phyloP scores from a whole-genome alignment of 345 rosid genomes.

The Excoecaria cochinchinensis region DNA sequence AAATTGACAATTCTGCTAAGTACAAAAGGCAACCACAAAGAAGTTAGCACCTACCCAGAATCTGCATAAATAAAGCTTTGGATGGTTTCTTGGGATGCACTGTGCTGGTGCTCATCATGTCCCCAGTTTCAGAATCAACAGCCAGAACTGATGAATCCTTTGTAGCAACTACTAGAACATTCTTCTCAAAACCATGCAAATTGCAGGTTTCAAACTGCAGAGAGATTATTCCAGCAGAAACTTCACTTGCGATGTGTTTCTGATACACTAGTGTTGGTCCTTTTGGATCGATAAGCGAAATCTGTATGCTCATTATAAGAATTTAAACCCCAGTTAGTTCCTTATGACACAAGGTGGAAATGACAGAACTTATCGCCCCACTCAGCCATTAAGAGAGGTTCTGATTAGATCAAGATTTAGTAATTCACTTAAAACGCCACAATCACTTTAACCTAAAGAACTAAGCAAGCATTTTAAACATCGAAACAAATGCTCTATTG shows the following conservation, averaged over 20 bases:
- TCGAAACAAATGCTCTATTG: background rate
- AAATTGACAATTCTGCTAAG: background rate
- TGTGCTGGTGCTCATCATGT: constrained; percentile 51
- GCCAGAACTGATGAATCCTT: constrained; percentile 79
- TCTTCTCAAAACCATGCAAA: constrained; percentile 80
- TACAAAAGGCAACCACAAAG: background rate
- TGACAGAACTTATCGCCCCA: background rate
- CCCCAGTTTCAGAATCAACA: constrained; percentile 68
- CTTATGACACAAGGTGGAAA: background rate
- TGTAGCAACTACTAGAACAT: constrained; percentile 65
- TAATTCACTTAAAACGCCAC: background rate
- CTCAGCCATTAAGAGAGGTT: background rate
- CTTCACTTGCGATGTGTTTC: constrained; percentile 64
- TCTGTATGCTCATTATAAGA: constrained; percentile 38
- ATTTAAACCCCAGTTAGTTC: background rate
- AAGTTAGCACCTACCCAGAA: constrained; percentile 48
- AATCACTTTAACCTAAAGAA: background rate
- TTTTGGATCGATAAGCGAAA: constrained; percentile 50
- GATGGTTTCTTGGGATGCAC: constrained; percentile 86
- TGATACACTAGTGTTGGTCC: constrained; percentile 37
- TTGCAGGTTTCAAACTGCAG: constrained; percentile 62
- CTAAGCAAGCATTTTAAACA: no score
- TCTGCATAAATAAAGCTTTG: constrained; percentile 72
- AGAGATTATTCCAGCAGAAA: constrained; percentile 62
- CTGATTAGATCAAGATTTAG: background rate